Base-by-base conservation (phyloP, 116 monocot species). In the Posidonia oceanica region DNA sequence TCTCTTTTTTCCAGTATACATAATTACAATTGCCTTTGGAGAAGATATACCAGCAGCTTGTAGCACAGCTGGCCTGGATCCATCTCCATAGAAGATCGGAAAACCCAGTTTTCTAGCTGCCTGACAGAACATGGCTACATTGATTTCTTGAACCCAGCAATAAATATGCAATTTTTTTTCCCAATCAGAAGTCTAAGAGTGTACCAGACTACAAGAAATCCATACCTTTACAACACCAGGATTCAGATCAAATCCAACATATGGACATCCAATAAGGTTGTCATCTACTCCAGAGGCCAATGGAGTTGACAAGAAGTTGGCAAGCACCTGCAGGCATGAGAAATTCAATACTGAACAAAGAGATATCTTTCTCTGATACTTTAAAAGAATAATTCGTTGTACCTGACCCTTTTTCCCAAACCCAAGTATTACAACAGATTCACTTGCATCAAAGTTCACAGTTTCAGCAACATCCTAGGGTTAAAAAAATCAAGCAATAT, bases 331-430 rank as follows among this genome's bases (percentile, higher is more conserved):
- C 37, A 54, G 57, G 39, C 7, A 70, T 54, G 53, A 29, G 2
- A 68, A 7, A 29, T 21, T 42, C 18, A 66, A 48, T 5, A 54
- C 23, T 23, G 21, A 14, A 53, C 4, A 68, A 2, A 29, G 68
- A n/a, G 8, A 65, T 40, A 51, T 16, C 52, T 23, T 37, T 68
- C 39, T 65, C 40, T 65, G 3, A 36, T 40, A 68, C 20, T 20
- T 21, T 42, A 18, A 48, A 20, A 52, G 42, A 20, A 39, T 52
- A 59, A 53, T 38, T 17, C 58, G 36, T 41, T 74, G 39, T 87
- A 97, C 97, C 92, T 97, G 92, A 10, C 90, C 97, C 97, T 89
- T 90, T 68, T 92, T 80, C 52, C 84, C 89, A 87, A 98, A 98
- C 44, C 97, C 97, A 68, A 98, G 87, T 81, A 98, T 90, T 54